Conservation (phyloP, 306 rosid genomes). For the Lathyrus oleraceus region DNA sequence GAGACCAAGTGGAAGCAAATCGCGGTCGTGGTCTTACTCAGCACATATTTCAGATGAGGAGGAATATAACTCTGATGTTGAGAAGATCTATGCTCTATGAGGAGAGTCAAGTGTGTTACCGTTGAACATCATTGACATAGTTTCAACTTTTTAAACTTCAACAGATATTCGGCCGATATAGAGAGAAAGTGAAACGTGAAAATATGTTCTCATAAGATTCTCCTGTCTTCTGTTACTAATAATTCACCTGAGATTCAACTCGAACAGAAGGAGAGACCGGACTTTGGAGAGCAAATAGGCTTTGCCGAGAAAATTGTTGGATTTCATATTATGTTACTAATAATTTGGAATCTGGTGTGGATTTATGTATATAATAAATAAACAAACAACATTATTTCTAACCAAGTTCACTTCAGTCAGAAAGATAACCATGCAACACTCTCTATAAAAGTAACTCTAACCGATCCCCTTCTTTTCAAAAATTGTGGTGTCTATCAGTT, state of each 20-base stretch:
- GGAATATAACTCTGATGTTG: conserved; percentile 66
- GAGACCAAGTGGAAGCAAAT: conserved; percentile 76
- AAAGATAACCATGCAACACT: no score
- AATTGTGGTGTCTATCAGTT: no score
- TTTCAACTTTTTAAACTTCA: neutral
- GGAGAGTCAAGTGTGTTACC: neutral
- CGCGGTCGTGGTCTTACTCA: conserved; percentile 85
- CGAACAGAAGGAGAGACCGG: no score
- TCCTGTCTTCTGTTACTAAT: neutral
- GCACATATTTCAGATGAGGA: conserved; percentile 70
- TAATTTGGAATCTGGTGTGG: conserved; percentile 6
- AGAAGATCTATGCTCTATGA: conserved; percentile 73
- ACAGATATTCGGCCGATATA: neutral
- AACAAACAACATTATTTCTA: neutral
- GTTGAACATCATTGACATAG: conserved; percentile 1
- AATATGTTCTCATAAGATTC: neutral
- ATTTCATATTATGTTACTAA: neutral
- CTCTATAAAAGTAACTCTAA: no score
- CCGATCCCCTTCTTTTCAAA: no score
- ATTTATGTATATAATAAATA: conserved; percentile 32
- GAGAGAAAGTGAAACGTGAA: conserved; percentile 13
- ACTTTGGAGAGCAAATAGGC: conserved; percentile 7
- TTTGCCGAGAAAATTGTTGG: neutral
- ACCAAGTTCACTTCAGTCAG: no score
- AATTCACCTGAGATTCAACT: neutral